Evolutionary conservation across 2,329 filamentous ascomycete species (phyloP), one percentile per base, ranked within the genome.

Genomic region (Fusarium citri): DNA sequence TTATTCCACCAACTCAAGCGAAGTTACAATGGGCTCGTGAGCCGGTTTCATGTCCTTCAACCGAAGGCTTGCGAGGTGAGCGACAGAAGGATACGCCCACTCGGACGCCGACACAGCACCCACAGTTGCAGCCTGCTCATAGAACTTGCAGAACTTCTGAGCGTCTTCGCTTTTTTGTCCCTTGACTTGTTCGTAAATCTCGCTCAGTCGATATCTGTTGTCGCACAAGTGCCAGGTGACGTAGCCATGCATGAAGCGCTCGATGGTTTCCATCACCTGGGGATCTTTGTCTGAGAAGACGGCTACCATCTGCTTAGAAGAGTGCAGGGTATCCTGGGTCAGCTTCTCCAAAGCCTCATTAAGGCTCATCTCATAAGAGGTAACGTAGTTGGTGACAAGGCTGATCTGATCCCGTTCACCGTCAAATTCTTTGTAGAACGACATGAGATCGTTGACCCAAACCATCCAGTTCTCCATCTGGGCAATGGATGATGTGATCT

Each of bases 381-480:
- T 15, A 15, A 50, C 47, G 8, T 42, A 53, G n/a, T 53, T 53
- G 22, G 40, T 53, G 18, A 53, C 34, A 16, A 53, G 49, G 20
- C 49, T 53, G 23, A 53, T 53, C 7, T 53, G 49, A 7, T 53
- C 49, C 8, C 49, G 23, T n/a, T 53, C 49, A 22, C 40, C 49
- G 23, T 53, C 49, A 8, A 53, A 53, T 22, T 53, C 49, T 23
- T 53, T 53, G 49, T 53, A 53, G 49, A 53, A 53, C 7, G 49
- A 53, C 49, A 53, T 53, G 23, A 53, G 49, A 28, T 53, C 49
- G 3, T 53, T 53, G 14, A 53, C 49, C 49, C 49, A 53, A 3
- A 53, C 49, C 49, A 53, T 53, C 49, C 49, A 53, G 34, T 53
- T 53, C 49, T 53, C 49, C 49, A 53, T 53, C 15, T 53, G 49